Evolutionary conservation across 768 basidiomycete genomes (phyloP).

Genomic region (Collybia sordida): DNA sequence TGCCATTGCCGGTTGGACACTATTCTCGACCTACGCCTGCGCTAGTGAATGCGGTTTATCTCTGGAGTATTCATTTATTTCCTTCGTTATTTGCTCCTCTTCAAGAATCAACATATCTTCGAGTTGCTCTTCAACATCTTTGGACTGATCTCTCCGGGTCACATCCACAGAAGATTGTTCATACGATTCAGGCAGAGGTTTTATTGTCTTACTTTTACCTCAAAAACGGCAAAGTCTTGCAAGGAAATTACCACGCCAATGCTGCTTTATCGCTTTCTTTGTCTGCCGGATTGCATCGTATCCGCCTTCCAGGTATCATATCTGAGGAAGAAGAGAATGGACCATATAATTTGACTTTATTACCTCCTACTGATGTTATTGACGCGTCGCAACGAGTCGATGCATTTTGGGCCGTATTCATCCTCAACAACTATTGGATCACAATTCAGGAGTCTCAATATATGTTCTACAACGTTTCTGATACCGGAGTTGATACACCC

Average conservation of each 20-base stretch:
- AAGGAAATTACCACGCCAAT: constrained; percentile 50
- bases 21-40: constrained; percentile 31
- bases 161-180: constrained; percentile 38
- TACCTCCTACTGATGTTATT: constrained; percentile 9
- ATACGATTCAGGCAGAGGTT: constrained; percentile 49
- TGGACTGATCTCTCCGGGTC: constrained; percentile 35
- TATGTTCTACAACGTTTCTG: neutral
- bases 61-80: constrained; percentile 36
- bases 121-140: constrained; percentile 36
- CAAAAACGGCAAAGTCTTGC: constrained; percentile 40
- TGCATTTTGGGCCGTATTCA: constrained; percentile 18
- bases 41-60: constrained; percentile 34
- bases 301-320: constrained; percentile 12
- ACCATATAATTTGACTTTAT: neutral
- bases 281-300: constrained; percentile 35
- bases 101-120: constrained; percentile 37
- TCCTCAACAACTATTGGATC: constrained; percentile 17
- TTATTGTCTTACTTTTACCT: constrained; percentile 56
- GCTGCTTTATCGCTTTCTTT: constrained; percentile 42
- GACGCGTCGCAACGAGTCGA: constrained; percentile 16
- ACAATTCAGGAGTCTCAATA: constrained; percentile 10
- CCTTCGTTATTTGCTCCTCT: constrained; percentile 7
- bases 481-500: constrained; percentile 6
- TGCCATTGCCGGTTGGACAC: constrained; percentile 27
- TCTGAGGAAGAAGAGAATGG: too few species aligned